Evolutionary conservation across 2,329 filamentous ascomycete genomes (phyloP), one percentile per base, ranked within the genome.

Genomic region (Xylariaceae sp.): DNA sequence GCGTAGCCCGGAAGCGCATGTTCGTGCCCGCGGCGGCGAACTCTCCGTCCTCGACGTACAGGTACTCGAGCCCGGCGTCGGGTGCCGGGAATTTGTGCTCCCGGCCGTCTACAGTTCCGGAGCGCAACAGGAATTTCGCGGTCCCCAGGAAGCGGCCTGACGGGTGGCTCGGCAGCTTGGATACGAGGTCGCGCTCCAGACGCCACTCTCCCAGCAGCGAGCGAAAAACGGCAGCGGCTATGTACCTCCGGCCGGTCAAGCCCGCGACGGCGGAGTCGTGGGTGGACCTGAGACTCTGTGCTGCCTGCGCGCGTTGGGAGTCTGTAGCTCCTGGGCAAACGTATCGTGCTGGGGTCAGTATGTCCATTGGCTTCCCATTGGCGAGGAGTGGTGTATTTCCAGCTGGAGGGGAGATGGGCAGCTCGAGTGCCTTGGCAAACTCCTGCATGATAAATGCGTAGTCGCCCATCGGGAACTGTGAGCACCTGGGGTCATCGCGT

Each of bases 381-480:
- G 68, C 59, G 16, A 76, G 40, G 6, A 65, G 18, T 59, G 63
- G 8, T 9, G 35, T 38, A 12, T 13, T n/a, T 9, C 53, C 52
- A 12, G 61, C 62, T 0, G 61, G 53, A n/a, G 48, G 56, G 12
- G 48, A 55, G 19, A 64, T 71, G 19, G 54, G 59, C 7, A 88
- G 66, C 1, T 65, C 69, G 2, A 87, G 65, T 0, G 78, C 73
- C 2, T 69, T 59, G 9, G 79, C 69, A 42, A 89, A 78, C 9
- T 83, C 76, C 48, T 88, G 79, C 70, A 90, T 81, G 9, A 90
- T 62, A 44, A 80, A 89, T 6, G 78, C 62, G 57, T 89, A 90
- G 59, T 94, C 87, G 8, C 81, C 81, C 81, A 90, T 89, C 26
- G 85, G 87, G 50, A 88, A 92, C 51, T 92, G 87, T 44, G 59